Percentiles rank a stretch among this genome's conserved stretches.
phyloP scores from a whole-genome alignment of 306 rosid genomes.

The Astragalus glycyphyllos region DNA sequence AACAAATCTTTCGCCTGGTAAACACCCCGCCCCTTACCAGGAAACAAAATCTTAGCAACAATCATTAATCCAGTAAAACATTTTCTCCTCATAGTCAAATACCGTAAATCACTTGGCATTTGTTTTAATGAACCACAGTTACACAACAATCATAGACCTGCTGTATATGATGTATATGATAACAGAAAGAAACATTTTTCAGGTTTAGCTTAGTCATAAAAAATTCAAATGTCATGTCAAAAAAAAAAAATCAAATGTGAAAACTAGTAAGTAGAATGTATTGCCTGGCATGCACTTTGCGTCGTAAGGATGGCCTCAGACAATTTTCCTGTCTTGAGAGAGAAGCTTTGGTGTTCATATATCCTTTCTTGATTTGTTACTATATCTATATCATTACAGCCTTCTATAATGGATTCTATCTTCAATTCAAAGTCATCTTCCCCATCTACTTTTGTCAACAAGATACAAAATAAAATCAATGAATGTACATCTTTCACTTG shows the following conservation, averaged over 20 bases:
- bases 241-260: conserved; percentile 24
- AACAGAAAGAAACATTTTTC: conserved; percentile 26
- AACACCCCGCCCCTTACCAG: background rate
- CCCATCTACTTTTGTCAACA: conserved; percentile 54
- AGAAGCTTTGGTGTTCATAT: conserved; percentile 40
- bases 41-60: conserved; percentile 5
- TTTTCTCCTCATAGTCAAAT: conserved; percentile 23
- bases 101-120: conserved; percentile 8
- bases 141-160: conserved; percentile 4
- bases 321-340: conserved; percentile 58
- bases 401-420: conserved; percentile 74
- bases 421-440: conserved; percentile 62
- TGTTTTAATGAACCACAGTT: conserved; percentile 1
- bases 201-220: conserved; percentile 14
- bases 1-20: background rate
- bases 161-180: background rate
- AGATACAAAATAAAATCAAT: conserved; percentile 31
- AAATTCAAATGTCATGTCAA: conserved; percentile 23
- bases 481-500: conserved; percentile 25
- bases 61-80: conserved; percentile 16
- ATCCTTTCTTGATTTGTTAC: conserved; percentile 48
- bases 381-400: conserved; percentile 57
- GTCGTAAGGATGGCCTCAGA: conserved; percentile 56
- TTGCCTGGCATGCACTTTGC: conserved; percentile 69
- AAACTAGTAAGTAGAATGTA: conserved; percentile 37